Base-by-base conservation (phyloP, 129 eudicot species). In the Ambrosia artemisiifolia region DNA sequence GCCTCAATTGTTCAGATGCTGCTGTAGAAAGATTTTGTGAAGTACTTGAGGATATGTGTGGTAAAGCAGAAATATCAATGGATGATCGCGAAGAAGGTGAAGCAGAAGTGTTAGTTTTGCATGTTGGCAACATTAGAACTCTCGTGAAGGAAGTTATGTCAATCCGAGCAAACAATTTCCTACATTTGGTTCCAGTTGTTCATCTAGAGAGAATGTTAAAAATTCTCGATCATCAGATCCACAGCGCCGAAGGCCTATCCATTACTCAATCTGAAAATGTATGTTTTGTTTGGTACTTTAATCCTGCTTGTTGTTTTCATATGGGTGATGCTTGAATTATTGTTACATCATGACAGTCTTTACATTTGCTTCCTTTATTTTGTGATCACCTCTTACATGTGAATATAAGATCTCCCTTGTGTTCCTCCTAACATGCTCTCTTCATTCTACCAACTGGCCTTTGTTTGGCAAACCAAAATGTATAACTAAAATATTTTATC, bases 31-130 rank as follows among this genome's bases (percentile, higher is more conserved):
- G 84, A n/a, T 94, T 94, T 73, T 84, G 87, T 86, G 93, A 85
- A 60, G 67, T 83, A 54, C 75, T 94, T 79, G 98, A 90, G 83
- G 88, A 84, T 65, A 68, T 94, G 65, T 88, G 89, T 74, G 75
- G 87, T 72, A 85, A 81, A 70, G 92, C 97, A 50, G 98, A 87
- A 84, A 82, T 90, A 75, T 60, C 66, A 36, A 76, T 79, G 75
- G 99, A 88, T 64, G 99, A 94, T 54, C 83, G 85, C n/a, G 94
- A 88, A 65, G 99, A 94, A 82, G 79, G 88, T 59, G 99, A 94
- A 76, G 67, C 89, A 64, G 99, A 94, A 76, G 88, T 89, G 96
- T 71, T 82, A 77, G 84, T 84, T 61, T 73, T 94, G 87, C 64
- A 95, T 53, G 83, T 86, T 71, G 71, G 88, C 74, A 89, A 88